Evolutionary conservation across 257 asterid species (phyloP).

Genomic region (Misopates orontium): DNA sequence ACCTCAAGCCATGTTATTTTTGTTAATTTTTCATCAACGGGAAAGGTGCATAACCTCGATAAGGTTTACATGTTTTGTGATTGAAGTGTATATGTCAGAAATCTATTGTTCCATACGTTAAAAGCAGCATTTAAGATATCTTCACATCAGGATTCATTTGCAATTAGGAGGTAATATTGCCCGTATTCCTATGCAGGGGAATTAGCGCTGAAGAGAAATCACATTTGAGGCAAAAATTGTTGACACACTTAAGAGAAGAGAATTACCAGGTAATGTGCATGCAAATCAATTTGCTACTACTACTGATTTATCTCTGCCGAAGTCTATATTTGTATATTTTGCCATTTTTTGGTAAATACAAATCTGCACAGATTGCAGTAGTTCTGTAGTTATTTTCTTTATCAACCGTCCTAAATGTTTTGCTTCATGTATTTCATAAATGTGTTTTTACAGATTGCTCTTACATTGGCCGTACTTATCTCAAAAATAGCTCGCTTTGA

Average conservation of each 20-base stretch:
- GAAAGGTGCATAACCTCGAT: slow-evolving; percentile 8
- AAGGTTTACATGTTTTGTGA: slow-evolving; percentile 10
- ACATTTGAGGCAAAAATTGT: slow-evolving; percentile 76
- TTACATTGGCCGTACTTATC: slow-evolving; percentile 79
- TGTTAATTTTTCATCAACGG: slow-evolving; percentile 15
- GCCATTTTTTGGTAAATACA: slow-evolving; percentile 22
- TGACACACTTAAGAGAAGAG: slow-evolving; percentile 89
- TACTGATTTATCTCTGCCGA: slow-evolving; percentile 18
- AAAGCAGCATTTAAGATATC: neutral
- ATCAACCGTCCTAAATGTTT: neutral
- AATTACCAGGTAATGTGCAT: slow-evolving; percentile 66
- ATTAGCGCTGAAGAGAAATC: slow-evolving; percentile 82
- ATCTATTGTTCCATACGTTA: neutral
- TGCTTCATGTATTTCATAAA: slow-evolving; percentile 7
- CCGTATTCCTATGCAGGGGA: slow-evolving; percentile 55
- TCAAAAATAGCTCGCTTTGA: slow-evolving; percentile 97
- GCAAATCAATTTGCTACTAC: slow-evolving; percentile 20
- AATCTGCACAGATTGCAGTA: slow-evolving; percentile 10
- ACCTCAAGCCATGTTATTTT: slow-evolving; percentile 13
- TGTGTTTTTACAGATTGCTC: slow-evolving; percentile 71
- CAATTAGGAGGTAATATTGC: slow-evolving; percentile 19
- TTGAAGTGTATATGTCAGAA: slow-evolving; percentile 4
- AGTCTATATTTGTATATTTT: slow-evolving; percentile 4
- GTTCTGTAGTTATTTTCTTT: slow-evolving; percentile 1
- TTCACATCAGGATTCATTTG: slow-evolving; percentile 14